A percentile compares a stretch with the other conserved stretches of the same genome.
Conservation (phyloP, 2,329 filamentous ascomycete species). For the Aureobasidium lini region DNA sequence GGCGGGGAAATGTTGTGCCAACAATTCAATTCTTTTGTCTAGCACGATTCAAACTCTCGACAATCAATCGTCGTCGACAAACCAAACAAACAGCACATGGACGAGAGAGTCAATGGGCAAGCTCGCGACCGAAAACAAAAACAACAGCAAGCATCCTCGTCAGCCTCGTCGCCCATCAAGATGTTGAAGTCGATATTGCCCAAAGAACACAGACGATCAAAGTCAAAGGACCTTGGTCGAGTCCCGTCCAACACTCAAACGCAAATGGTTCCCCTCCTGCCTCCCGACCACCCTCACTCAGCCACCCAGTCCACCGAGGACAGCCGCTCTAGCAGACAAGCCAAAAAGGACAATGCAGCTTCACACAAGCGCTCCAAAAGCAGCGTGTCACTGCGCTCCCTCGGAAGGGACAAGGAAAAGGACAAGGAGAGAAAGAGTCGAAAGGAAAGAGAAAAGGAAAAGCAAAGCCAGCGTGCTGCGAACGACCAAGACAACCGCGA, state of each 20-base stretch:
- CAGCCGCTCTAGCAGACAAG: slow-evolving; percentile 20
- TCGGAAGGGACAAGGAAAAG: slow-evolving; percentile 41
- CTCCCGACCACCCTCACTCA: slow-evolving; percentile 43
- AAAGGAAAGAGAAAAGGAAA: slow-evolving; percentile 33
- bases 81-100: background rate
- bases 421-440: slow-evolving; percentile 18
- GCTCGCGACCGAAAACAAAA: background rate
- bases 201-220: slow-evolving; percentile 34
- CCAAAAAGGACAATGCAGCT: slow-evolving; percentile 11
- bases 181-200: slow-evolving; percentile 47
- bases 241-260: slow-evolving; percentile 24
- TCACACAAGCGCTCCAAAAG: slow-evolving; percentile 48
- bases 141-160: background rate
- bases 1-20: slow-evolving; percentile 5
- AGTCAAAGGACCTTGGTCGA: slow-evolving; percentile 39
- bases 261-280: slow-evolving; percentile 36
- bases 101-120: slow-evolving; percentile 5
- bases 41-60: background rate
- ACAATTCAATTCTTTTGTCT: background rate
- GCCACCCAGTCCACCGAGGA: slow-evolving; percentile 17
- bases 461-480: slow-evolving; percentile 25
- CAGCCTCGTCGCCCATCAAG: slow-evolving; percentile 20
- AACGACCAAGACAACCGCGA: slow-evolving; percentile 5
- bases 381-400: slow-evolving; percentile 45
- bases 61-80: background rate